Evolutionary conservation across 2,329 filamentous ascomycete genomes (phyloP), one percentile per base, ranked within the genome.

Genomic region (Emmonsiellopsis sp.): DNA sequence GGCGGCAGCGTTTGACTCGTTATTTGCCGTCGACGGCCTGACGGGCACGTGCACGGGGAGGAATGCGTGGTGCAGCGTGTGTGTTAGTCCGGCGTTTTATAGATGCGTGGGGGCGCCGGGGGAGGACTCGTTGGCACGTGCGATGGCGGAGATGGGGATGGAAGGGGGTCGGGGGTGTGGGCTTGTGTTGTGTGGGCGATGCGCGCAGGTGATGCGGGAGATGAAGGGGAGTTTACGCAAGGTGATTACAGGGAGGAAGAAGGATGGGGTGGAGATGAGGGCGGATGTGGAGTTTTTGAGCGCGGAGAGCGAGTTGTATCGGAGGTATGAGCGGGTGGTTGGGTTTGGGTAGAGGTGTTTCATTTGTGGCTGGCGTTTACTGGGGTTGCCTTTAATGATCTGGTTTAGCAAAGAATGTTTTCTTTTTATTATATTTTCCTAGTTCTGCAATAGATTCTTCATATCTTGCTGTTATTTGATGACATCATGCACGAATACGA

Each of bases 51-150:
- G 47, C 16, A 15, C 51, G 8, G 64, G 30, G 41, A 54, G 32
- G 54, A 61, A 59, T 10, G 15, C 57, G 5, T 75, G 70, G 68
- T 77, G 75, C 56, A 63, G 63, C 3, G 47, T 77, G 1, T 77
- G 75, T 50, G 65, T 67, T 2, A 61, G 61, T 9, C 65, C 70
- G 1, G 74, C 72, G 0, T 64, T 63, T 2, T 70, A 67, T 38
- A 59, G 59, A 16, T 77, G 73, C 51, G 45, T 13, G 16, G 42
- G 40, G 7, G 46, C 13, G 37, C 40, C 20, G 3, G n/a, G 11
- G 55, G 5, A 54, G 54, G 0, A 31, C 47, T 5, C 59, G 64
- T n/a, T 16, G 26, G 0, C 26, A 56, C 0, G 51, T 55, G 40
- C 52, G 53, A 10, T 61, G 55, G 20, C 42, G 16, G 40, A 26